Conservation (phyloP, 139 green algal genomes). For the Closterium sp. region DNA sequence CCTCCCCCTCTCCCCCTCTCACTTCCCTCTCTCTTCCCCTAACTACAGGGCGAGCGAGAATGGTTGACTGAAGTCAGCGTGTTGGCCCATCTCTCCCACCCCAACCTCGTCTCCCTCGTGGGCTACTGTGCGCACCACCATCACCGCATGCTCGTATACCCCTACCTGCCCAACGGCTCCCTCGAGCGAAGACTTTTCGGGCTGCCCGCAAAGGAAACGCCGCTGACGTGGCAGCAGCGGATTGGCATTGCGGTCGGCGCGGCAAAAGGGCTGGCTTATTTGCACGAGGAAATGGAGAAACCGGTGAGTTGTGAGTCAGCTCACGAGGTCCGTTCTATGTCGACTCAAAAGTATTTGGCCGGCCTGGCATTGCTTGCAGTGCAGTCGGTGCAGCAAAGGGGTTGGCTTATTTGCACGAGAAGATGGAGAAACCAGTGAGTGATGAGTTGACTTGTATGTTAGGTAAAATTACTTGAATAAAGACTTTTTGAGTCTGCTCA, state of each 20-base stretch:
- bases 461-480: too few species aligned
- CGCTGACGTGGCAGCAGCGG: conserved; percentile 30
- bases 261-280: conserved; percentile 28
- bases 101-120: conserved; percentile 29
- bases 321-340: too few species aligned
- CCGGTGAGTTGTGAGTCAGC: too few species aligned
- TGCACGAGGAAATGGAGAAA: conserved; percentile 13
- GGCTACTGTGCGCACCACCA: conserved; percentile 23
- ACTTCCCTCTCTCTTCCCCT: too few species aligned
- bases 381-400: too few species aligned
- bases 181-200: conserved; percentile 8
- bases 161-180: conserved; percentile 21
- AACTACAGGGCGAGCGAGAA: conserved; percentile 21
- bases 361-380: too few species aligned
- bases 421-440: neutral
- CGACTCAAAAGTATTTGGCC: too few species aligned
- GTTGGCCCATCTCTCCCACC: conserved; percentile 13
- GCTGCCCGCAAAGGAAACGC: neutral
- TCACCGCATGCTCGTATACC: conserved; percentile 26
- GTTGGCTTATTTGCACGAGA: neutral
- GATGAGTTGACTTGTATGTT: too few species aligned
- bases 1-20: too few species aligned
- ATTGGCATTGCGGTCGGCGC: conserved; percentile 42
- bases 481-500: too few species aligned
- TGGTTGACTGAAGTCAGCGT: conserved; percentile 23